These are phyloP conservation scores for Heterobasidion occidentale DNA, from an alignment of 1,284 basidiomycete species.

Conservation along the genomic window DNA sequence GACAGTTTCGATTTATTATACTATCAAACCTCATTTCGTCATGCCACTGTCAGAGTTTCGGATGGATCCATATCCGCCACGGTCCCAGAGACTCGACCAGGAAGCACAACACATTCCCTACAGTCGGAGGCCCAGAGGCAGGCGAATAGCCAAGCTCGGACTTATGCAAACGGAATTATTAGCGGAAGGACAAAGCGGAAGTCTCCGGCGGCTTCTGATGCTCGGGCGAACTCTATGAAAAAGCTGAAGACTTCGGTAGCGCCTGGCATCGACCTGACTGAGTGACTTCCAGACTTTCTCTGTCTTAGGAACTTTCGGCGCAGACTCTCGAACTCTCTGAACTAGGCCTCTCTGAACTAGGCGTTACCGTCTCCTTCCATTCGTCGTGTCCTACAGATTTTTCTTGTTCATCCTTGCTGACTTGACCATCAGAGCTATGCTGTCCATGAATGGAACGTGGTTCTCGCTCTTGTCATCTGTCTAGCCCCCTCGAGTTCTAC, in stretches of 20 bases:
- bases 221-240: constrained; percentile 14
- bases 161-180: neutral
- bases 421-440: no score
- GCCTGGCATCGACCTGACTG: constrained; percentile 29
- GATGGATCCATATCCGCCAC: neutral
- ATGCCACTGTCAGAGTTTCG: neutral
- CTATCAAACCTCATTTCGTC: no score
- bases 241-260: constrained; percentile 30
- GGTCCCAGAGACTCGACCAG: neutral
- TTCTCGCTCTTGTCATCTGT: no score
- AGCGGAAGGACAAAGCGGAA: neutral
- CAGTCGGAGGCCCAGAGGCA: constrained; percentile 37
- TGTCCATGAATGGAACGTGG: no score
- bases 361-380: no score
- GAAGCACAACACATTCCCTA: neutral
- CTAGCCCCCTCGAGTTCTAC: no score
- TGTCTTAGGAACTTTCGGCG: no score
- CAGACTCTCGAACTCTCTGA: no score
- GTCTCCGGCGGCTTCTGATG: neutral
- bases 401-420: no score
- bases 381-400: no score
- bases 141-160: constrained; percentile 34
- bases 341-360: no score
- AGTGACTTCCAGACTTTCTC: neutral
- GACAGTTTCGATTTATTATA: no score